Evolutionary conservation across 2,329 filamentous ascomycete species (phyloP).

Genomic region (Diaporthe australafricana): DNA sequence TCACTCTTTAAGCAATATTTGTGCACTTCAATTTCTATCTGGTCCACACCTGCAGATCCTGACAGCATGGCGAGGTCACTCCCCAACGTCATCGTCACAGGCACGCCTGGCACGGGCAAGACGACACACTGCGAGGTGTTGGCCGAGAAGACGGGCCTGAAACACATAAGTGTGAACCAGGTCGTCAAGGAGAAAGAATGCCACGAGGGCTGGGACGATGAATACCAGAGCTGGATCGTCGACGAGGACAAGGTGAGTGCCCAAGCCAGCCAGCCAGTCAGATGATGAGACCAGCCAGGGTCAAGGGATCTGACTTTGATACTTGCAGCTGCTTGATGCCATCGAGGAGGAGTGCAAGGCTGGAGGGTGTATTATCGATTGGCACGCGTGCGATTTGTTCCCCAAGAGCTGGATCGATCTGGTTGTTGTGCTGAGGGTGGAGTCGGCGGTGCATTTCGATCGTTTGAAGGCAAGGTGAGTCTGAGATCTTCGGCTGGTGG

Average conservation of each 20-base stretch:
- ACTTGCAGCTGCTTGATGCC: constrained; percentile 80
- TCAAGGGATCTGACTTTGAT: constrained; percentile 34
- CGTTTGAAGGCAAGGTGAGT: constrained; percentile 77
- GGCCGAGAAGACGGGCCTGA: constrained; percentile 79
- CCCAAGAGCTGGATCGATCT: constrained; percentile 94
- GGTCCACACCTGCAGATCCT: neutral
- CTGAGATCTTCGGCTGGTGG: neutral
- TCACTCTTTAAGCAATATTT: neutral
- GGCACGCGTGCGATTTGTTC: constrained; percentile 97
- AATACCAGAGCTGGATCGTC: constrained; percentile 89
- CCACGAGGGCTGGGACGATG: constrained; percentile 88
- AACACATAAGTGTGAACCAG: constrained; percentile 89
- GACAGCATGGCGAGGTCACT: constrained; percentile 56
- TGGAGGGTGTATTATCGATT: constrained; percentile 93
- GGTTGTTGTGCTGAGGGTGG: constrained; percentile 88
- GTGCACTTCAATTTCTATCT: neutral
- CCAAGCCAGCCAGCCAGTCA: neutral
- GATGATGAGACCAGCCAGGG: neutral
- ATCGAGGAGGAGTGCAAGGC: constrained; percentile 83
- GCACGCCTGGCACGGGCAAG: constrained; percentile 96
- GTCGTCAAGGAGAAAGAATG: constrained; percentile 90
- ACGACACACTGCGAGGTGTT: constrained; percentile 90
- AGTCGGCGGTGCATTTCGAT: constrained; percentile 86
- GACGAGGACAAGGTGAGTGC: constrained; percentile 89
- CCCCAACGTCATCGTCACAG: constrained; percentile 95